phyloP scores from a whole-genome alignment of 2,329 filamentous ascomycete species.

The Neurospora sp. region DNA sequence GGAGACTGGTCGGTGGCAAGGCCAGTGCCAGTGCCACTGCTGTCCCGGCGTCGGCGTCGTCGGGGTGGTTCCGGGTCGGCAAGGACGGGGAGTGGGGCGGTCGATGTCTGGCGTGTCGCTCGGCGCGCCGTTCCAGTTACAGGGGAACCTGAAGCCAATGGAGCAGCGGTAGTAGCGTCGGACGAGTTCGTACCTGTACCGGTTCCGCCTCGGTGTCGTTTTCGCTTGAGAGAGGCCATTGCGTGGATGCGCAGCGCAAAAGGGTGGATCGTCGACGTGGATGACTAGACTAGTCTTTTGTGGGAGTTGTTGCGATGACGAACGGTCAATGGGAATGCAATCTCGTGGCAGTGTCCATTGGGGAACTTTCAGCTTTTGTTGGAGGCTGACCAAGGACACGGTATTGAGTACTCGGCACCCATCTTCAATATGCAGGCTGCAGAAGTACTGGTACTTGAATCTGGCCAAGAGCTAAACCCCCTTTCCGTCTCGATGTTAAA shows the following conservation, averaged over 20 bases:
- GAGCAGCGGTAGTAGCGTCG: neutral
- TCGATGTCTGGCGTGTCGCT: slow-evolving; percentile 26
- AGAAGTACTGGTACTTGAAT: neutral
- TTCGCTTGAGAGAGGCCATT: slow-evolving; percentile 25
- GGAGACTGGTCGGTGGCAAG: slow-evolving; percentile 6
- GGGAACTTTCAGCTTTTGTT: neutral
- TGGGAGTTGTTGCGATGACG: neutral
- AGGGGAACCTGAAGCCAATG: slow-evolving; percentile 1
- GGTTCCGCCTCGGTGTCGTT: slow-evolving; percentile 16
- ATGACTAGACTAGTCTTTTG: neutral
- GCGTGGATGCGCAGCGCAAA: neutral
- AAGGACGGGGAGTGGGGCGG: slow-evolving; percentile 24
- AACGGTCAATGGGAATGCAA: neutral
- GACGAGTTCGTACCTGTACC: neutral
- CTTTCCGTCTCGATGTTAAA: neutral
- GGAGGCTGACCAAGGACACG: neutral
- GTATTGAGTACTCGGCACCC: neutral
- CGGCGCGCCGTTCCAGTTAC: slow-evolving; percentile 18
- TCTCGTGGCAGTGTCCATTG: neutral
- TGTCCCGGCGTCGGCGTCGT: slow-evolving; percentile 16
- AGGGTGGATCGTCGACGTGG: neutral
- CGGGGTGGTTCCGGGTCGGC: slow-evolving; percentile 20
- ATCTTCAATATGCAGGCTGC: neutral
- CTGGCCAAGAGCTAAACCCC: neutral
- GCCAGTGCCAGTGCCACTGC: neutral